Base-by-base conservation (phyloP, 441 rosid species). In the Omphalea diandra region DNA sequence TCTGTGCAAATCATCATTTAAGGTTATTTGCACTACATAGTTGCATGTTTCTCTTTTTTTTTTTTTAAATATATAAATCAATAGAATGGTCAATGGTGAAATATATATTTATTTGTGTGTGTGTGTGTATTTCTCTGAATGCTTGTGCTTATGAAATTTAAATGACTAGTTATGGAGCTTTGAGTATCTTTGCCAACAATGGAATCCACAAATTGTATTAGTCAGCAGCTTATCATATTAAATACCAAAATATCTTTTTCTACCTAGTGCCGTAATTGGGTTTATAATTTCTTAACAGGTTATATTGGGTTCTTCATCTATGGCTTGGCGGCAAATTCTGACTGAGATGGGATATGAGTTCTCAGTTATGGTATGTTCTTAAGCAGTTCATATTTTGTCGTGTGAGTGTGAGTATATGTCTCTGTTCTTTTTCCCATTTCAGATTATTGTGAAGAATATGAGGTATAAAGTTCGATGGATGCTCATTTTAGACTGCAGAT, bases 321-420 rank as follows among this genome's bases (percentile, higher is more conserved):
- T 80, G 61, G 81, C 93, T 27, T 83, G 98, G 62, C 81, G 85
- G 63, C 63, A 77, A 76, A 86, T 94, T 63, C 71, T 94, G 20
- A 68, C 83, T 17, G 96, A 94, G 35, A 94, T 92, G 99, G 98
- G 94, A 72, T 90, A 91, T 76, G 82, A 90, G 38, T 94, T 94
- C 86, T 81, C 90, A 12, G 73, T 90, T 65, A 64, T 83, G 95
- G 98, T 94, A 85, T 22, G 53, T 35, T 22, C 40, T 41, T 61
- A 41, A 52, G 40, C 33, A 52, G 40, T 36, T 63, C 7, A 36
- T 46, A 55, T 26, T 53, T 32, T 47, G n/a, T 11, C n/a, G 52
- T 12, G 4, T 26, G 26, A 14, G 20, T 41, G 32, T 15, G 14
- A 8, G 33, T 15, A 17, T 27, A 7, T 0, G 52, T 1, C n/a